phyloP scores from a whole-genome alignment of 805 yeast genomes.

The Wickerhamiella kurtzmanii region DNA sequence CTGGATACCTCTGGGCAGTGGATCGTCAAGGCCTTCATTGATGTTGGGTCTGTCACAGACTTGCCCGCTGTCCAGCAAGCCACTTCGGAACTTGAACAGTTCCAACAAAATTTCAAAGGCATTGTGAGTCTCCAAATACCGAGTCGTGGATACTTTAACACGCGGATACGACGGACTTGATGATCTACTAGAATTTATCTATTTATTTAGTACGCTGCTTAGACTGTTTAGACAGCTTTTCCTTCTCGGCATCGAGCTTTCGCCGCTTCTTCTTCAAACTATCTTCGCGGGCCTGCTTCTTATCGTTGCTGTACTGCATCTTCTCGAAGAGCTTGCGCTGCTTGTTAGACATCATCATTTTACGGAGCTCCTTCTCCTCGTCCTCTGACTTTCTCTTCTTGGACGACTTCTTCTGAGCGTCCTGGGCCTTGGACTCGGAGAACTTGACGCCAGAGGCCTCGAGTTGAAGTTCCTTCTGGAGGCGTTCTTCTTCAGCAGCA shows the following conservation, averaged over 20 bases:
- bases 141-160: slow-evolving; percentile 69
- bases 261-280: slow-evolving; percentile 53
- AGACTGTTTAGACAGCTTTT: slow-evolving; percentile 11
- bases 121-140: slow-evolving; percentile 59
- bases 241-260: slow-evolving; percentile 24
- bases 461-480: slow-evolving; percentile 70
- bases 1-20: slow-evolving; percentile 23
- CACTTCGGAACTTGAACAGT: slow-evolving; percentile 42
- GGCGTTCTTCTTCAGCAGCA: slow-evolving; percentile 37
- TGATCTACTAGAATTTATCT: neutral
- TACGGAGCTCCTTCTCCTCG: slow-evolving; percentile 82
- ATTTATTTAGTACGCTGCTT: slow-evolving; percentile 2
- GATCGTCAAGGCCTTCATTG: slow-evolving; percentile 48
- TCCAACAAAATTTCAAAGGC: slow-evolving; percentile 56
- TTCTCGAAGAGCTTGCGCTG: slow-evolving; percentile 86
- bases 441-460: slow-evolving; percentile 81
- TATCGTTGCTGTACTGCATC: slow-evolving; percentile 83
- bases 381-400: slow-evolving; percentile 34
- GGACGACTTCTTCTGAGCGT: slow-evolving; percentile 21
- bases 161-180: slow-evolving; percentile 35
- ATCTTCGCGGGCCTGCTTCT: slow-evolving; percentile 67
- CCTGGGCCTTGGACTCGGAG: slow-evolving; percentile 37
- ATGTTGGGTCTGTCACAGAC: slow-evolving; percentile 60
- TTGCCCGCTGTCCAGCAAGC: slow-evolving; percentile 57
- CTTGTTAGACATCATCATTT: slow-evolving; percentile 96